phyloP scores from a whole-genome alignment of 192 early-diverging fungal species.

The Funneliformis geosporum region DNA sequence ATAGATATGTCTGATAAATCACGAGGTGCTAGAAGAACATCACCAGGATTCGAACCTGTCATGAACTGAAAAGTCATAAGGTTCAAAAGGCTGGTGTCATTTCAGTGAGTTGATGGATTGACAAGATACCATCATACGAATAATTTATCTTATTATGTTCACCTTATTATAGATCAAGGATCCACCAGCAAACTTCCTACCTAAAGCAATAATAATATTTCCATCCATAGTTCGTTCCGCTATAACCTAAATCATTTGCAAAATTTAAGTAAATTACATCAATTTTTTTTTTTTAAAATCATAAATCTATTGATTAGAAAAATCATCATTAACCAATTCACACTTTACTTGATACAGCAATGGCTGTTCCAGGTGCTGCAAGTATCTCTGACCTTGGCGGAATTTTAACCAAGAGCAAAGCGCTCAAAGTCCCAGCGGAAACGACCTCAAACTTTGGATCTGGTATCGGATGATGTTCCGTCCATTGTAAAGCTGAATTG shows the following conservation, averaged over 20 bases:
- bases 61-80: constrained; percentile 47
- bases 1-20: constrained; percentile 64
- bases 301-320: not conserved
- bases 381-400: constrained; percentile 56
- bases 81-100: not conserved
- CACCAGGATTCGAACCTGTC: constrained; percentile 57
- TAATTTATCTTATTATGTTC: not conserved
- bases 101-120: not conserved
- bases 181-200: constrained; percentile 39
- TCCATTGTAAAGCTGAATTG: constrained; percentile 45
- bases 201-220: constrained; percentile 35
- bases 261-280: not conserved
- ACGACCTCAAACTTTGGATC: constrained; percentile 60
- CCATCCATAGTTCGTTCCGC: constrained; percentile 39
- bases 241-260: constrained; percentile 22
- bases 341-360: constrained; percentile 54
- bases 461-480: constrained; percentile 41
- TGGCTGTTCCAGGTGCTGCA: constrained; percentile 53
- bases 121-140: not conserved
- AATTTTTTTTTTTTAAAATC: not conserved
- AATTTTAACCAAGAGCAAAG: constrained; percentile 47
- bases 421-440: constrained; percentile 47
- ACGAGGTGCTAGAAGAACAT: constrained; percentile 66
- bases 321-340: not conserved
- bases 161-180: constrained; percentile 47